phyloP scores from a whole-genome alignment of 2,329 filamentous ascomycete genomes.

The Aspergillus sp. region DNA sequence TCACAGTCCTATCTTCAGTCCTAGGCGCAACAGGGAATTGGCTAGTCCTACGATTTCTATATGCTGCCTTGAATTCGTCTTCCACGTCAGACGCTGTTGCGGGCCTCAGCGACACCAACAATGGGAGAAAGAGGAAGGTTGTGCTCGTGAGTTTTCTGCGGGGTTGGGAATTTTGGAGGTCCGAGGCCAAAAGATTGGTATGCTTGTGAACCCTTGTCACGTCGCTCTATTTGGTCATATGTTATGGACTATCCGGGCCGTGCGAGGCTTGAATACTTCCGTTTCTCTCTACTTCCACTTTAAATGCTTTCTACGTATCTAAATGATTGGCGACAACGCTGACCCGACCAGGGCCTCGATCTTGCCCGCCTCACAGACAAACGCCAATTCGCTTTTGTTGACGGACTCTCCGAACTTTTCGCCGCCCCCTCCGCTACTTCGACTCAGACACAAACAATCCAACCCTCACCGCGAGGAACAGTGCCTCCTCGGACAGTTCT shows the following conservation, averaged over 20 bases:
- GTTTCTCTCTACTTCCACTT: fast-evolving
- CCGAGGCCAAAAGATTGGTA: slow-evolving; percentile 68
- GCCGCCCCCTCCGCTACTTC: slow-evolving; percentile 19
- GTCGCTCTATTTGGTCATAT: neutral
- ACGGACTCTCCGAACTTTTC: slow-evolving; percentile 68
- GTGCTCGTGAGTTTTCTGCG: slow-evolving; percentile 82
- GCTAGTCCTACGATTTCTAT: slow-evolving; percentile 56
- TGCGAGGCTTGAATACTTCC: neutral
- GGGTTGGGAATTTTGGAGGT: slow-evolving; percentile 75
- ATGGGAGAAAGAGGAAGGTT: slow-evolving; percentile 53
- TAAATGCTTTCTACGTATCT: neutral
- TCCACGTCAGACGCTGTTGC: slow-evolving; percentile 20
- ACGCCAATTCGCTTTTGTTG: slow-evolving; percentile 70
- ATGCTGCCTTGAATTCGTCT: slow-evolving; percentile 45
- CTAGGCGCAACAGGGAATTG: slow-evolving; percentile 57
- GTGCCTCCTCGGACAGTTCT: slow-evolving; percentile 25
- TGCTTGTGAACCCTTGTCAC: slow-evolving; percentile 21
- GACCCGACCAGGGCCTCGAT: slow-evolving; percentile 64
- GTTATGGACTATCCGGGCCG: neutral
- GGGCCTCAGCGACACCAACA: slow-evolving; percentile 26
- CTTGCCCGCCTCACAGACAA: slow-evolving; percentile 60
- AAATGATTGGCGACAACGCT: neutral
- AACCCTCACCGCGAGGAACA: slow-evolving; percentile 16
- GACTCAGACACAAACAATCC: slow-evolving; percentile 14
- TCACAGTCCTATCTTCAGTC: slow-evolving; percentile 48